Base-by-base conservation (phyloP, 176 grass and related monocot species). In the Tuctoria greenei region DNA sequence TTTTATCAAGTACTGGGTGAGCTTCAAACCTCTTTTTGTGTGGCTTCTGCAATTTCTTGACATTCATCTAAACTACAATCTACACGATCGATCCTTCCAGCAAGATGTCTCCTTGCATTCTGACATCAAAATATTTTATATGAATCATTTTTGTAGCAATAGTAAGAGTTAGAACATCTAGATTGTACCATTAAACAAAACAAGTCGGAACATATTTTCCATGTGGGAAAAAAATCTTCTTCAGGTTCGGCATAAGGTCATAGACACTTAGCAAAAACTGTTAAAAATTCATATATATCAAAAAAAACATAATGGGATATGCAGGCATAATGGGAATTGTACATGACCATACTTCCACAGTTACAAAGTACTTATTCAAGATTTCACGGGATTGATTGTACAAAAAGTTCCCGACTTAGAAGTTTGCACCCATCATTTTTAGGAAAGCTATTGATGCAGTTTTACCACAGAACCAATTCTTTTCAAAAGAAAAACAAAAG, bases 61-160 rank as follows among this genome's bases (percentile, higher is more conserved):
- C 86, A 89, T 71, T 97, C 94, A 77, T 97, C 94, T 77, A 97
- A 79, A 82, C 61, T 88, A 84, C 77, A 78, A 51, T 89, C 88
- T 36, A 93, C 88, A 78, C 78, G 94, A 78, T 97, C 94, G 15
- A 97, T 93, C 63, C 90, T 86, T 87, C 88, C 87, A 54, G 90
- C 66, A 47, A 97, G 66, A 83, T 91, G 89, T 62, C 72, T 87
- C 81, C 78, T 93, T 77, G 86, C 84, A 91, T 78, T 78, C 94
- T 96, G 72, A 63, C 60, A 83, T 82, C 40, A 79, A 51, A 80
- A 74, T 21, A 66, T 63, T 62, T 59, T n/a, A 66, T 36, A 72
- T 17, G 28, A n/a, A 58, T 51, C 67, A 6, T 83, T 83, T 23
- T 50, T 0, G 24, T 52, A 79, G 42, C 65, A 74, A 87, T 14